These are phyloP conservation scores for Cruciata laevipes DNA, from an alignment of 257 asterid genomes.

Conservation along the genomic window DNA sequence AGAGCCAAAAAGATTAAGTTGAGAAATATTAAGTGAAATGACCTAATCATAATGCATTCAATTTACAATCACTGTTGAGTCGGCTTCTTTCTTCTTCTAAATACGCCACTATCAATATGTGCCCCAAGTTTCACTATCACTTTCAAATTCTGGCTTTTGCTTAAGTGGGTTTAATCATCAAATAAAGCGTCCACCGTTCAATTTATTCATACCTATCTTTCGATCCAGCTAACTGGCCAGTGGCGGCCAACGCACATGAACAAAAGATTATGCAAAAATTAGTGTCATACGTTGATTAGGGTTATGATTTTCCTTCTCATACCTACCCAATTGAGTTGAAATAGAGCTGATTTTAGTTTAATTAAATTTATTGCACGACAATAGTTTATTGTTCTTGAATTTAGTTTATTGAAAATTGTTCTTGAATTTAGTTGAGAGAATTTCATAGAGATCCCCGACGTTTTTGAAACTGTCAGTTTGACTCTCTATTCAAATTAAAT, in stretches of 20 bases:
- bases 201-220: background rate
- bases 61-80: background rate
- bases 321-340: no score
- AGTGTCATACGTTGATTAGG: background rate
- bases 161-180: constrained; percentile 9
- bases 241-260: background rate
- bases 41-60: background rate
- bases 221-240: background rate
- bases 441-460: no score
- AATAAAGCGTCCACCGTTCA: background rate
- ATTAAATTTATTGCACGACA: no score
- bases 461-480: no score
- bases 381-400: no score
- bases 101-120: no score
- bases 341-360: no score
- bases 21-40: background rate
- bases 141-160: background rate
- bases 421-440: no score
- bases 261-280: background rate
- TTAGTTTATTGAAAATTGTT: no score
- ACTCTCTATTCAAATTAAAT: no score
- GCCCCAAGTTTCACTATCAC: background rate
- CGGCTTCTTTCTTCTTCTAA: no score
- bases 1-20: no score
- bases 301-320: background rate